Conservation (phyloP, 345 rosid genomes). For the Luvunga scandens region DNA sequence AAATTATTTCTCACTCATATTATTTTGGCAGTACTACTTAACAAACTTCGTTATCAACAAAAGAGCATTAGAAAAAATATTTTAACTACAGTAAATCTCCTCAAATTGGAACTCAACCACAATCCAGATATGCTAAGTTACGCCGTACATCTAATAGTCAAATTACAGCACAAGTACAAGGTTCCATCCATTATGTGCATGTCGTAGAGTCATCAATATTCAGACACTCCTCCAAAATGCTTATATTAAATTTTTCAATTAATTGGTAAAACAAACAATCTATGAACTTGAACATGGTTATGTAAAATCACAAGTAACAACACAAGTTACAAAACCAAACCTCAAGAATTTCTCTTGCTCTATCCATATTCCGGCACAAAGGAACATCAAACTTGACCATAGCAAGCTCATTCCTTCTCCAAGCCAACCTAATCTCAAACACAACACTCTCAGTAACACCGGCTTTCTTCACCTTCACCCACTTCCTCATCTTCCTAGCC, state of each 20-base stretch:
- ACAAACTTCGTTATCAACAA: neutral
- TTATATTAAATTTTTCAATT: neutral
- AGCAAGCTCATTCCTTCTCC: slow-evolving; percentile 64
- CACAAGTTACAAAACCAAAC: slow-evolving; percentile 31
- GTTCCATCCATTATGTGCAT: neutral
- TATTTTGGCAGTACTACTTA: neutral
- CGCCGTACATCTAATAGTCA: neutral
- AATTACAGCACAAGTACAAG: neutral
- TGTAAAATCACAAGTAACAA: neutral
- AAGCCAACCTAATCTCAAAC: slow-evolving; percentile 47
- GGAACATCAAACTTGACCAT: slow-evolving; percentile 76
- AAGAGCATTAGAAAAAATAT: neutral
- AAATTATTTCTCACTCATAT: neutral
- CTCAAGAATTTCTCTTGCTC: slow-evolving; percentile 83
- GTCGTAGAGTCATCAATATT: neutral
- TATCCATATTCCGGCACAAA: slow-evolving; percentile 73
- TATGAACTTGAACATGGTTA: neutral
- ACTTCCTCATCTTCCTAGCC: slow-evolving; percentile 59
- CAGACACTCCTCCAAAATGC: neutral
- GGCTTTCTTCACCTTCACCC: slow-evolving; percentile 87
- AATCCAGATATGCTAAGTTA: neutral
- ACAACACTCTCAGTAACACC: slow-evolving; percentile 72
- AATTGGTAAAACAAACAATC: neutral
- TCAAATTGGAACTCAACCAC: neutral
- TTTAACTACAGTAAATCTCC: neutral